Percentiles rank a stretch among this genome's conserved stretches.
Evolutionary conservation across 2,329 filamentous ascomycete genomes (phyloP).

Genomic region (Tetracladium maxilliforme): DNA sequence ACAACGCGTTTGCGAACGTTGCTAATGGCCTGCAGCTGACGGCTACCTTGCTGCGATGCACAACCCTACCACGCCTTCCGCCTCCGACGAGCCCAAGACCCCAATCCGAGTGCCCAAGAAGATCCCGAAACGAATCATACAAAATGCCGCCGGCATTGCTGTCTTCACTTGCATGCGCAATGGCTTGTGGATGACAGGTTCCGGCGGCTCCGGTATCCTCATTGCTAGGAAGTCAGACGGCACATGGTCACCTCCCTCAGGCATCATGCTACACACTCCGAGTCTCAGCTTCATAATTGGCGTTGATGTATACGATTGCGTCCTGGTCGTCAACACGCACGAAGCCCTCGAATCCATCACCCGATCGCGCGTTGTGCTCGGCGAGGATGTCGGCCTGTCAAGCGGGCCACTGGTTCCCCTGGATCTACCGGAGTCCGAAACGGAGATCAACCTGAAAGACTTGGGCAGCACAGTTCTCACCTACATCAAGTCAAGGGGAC

Average conservation of each 20-base stretch:
- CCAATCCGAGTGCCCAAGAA: too few relatives aligned
- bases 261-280: constrained; percentile 79
- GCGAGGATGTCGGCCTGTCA: constrained; percentile 63
- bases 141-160: constrained; percentile 78
- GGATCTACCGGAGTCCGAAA: constrained; percentile 31
- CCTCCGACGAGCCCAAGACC: too few relatives aligned
- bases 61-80: too few relatives aligned
- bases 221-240: constrained; percentile 75
- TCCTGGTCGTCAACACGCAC: constrained; percentile 81
- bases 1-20: too few relatives aligned
- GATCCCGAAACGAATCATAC: constrained; percentile 74
- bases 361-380: constrained; percentile 62
- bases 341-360: constrained; percentile 76
- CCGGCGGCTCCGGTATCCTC: constrained; percentile 77
- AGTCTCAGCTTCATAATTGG: constrained; percentile 82
- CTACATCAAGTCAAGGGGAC: constrained; percentile 82
- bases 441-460: too few relatives aligned
- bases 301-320: constrained; percentile 91
- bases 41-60: too few relatives aligned
- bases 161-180: constrained; percentile 95
- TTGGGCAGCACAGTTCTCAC: constrained; percentile 61
- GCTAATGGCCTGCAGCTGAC: too few relatives aligned
- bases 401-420: constrained; percentile 69
- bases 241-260: constrained; percentile 82
- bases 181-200: constrained; percentile 81